Base-by-base conservation (phyloP, 2,329 filamentous ascomycete species). In the Penicillium paneum region DNA sequence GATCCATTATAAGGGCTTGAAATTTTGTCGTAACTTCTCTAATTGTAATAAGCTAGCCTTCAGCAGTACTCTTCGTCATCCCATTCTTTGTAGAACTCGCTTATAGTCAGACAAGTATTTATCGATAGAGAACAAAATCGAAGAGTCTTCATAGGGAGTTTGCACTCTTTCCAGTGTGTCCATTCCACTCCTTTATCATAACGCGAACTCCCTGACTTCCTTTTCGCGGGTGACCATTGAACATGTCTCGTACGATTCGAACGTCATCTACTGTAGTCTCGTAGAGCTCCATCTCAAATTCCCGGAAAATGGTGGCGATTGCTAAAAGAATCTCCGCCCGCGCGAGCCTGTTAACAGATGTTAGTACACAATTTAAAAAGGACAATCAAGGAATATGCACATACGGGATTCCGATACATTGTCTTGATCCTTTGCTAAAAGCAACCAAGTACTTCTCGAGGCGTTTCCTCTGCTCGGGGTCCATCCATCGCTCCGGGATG, bases 401-500 rank as follows among this genome's bases (percentile, higher is more conserved):
- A 12, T 60, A 70, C 67, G 79, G 76, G 41, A 76, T 76, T 15
- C 79, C 79, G 12, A 77, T 67, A 55, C 79, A 81, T 63, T 74
- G 73, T 21, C 78, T 65, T 3, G 69, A 73, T 0, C 78, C 78
- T 35, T 67, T 70, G 32, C 67, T 67, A 50, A 78, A 78, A 0
- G 70, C 55, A 8, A 77, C 67, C 28, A 77, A 55, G 49, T 73
- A 75, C 26, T 64, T 67, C 24, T 72, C 64, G 10, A 74, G 61
- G 1, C 68, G 64, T 19, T 70, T 62, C 5, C 71, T 69, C 21
- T 67, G 60, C 3, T 64, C 59, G 10, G 64, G 55, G 40, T 69
- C 59, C 13, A 72, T 61, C 70, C 73, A 77, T 52, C 74, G 63
- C 17, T 75, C 73, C 2, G 74, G 74, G 5, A 63, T 58, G 63